Conservation (phyloP, 176 grass and related monocot species). For the Elymus sibiricus region DNA sequence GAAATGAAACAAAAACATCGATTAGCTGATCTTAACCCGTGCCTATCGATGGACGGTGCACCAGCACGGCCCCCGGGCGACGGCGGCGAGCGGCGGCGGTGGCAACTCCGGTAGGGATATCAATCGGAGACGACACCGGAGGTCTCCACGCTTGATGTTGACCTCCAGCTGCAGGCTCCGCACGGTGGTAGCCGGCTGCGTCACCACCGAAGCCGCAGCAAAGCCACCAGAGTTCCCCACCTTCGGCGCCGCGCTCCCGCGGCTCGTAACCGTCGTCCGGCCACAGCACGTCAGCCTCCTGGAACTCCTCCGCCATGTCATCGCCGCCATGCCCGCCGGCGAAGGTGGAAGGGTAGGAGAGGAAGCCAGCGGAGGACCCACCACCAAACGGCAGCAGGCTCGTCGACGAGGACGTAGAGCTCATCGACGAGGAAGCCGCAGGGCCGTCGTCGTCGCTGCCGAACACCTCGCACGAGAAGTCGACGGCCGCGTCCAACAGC, state of each 20-base stretch:
- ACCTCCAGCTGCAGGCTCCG: background rate
- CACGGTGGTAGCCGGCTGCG: background rate
- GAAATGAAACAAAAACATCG: background rate
- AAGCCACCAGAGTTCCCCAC: background rate
- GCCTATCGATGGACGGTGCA: conserved; percentile 1
- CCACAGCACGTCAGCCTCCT: conserved; percentile 58
- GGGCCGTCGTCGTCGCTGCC: background rate
- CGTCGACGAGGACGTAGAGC: background rate
- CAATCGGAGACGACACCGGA: conserved; percentile 36
- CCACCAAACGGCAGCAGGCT: background rate
- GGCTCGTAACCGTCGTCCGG: conserved; percentile 16
- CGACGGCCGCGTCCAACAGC: background rate
- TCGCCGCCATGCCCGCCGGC: background rate
- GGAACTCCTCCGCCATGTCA: conserved; percentile 26
- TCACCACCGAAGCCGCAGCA: background rate
- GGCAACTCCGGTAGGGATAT: conserved; percentile 11
- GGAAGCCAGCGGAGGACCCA: conserved; percentile 4
- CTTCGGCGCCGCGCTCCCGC: background rate
- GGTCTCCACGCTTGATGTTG: background rate
- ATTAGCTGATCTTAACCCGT: background rate
- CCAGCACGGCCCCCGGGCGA: background rate
- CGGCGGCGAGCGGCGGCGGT: background rate
- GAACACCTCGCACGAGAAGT: conserved; percentile 22
- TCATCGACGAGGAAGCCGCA: background rate
- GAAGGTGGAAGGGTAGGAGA: conserved; percentile 5